Conservation (phyloP, 768 basidiomycete genomes). For the Megacollybia marginata region DNA sequence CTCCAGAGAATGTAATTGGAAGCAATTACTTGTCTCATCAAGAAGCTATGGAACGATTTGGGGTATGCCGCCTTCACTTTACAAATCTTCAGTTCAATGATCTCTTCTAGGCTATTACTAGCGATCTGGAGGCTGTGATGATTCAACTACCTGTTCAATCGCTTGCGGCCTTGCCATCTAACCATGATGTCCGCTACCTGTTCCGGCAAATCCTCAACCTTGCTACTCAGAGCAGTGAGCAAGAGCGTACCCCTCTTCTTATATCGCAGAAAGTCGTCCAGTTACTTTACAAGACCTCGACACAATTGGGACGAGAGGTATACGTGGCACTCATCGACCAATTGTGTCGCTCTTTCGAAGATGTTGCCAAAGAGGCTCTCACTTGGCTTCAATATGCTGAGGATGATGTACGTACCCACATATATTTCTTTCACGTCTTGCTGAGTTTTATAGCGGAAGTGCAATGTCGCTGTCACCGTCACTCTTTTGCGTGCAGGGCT, state of each 20-base stretch:
- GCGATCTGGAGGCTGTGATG: conserved; percentile 79
- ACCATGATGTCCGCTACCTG: conserved; percentile 81
- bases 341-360: conserved; percentile 81
- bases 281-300: conserved; percentile 82
- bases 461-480: conserved; percentile 90
- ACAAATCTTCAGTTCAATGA: neutral
- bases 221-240: conserved; percentile 72
- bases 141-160: conserved; percentile 67
- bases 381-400: conserved; percentile 96
- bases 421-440: neutral
- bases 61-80: conserved; percentile 33
- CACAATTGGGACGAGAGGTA: conserved; percentile 84
- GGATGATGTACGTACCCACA: conserved; percentile 64
- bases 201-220: conserved; percentile 78
- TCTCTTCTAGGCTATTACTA: conserved; percentile 27
- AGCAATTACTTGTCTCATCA: conserved; percentile 50
- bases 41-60: conserved; percentile 87
- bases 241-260: conserved; percentile 78
- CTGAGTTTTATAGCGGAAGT: conserved; percentile 66
- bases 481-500: conserved; percentile 82
- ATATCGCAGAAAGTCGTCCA: conserved; percentile 98
- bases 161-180: conserved; percentile 63
- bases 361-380: conserved; percentile 94
- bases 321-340: conserved; percentile 87
- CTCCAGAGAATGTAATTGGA: conserved; percentile 42